Base-by-base conservation (phyloP, 305 asterid species). In the Fraxinus sp. region DNA sequence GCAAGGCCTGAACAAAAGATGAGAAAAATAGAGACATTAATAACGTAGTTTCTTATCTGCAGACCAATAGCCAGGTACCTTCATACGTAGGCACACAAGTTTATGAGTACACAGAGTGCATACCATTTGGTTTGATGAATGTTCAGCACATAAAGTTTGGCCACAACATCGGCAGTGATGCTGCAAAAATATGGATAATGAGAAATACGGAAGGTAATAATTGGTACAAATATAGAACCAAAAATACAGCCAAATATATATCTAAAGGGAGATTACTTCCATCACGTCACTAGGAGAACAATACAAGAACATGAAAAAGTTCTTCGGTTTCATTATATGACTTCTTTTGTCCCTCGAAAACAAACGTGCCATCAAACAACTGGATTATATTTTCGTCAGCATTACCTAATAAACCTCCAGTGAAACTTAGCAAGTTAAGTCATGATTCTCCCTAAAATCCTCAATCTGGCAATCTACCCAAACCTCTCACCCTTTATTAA, bases 101-200 rank as follows among this genome's bases (percentile, higher is more conserved):
- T 66, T 3, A 72, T 37, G 73, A 26, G 77, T 46, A 13, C 68
- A 64, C 59, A 75, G 78, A 64, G 41, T 36, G 84, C 91, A 77
- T 87, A 96, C 99, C 97, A 92, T 93, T 80, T 92, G 98, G 82
- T 88, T 86, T 13, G 94, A 85, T 33, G 97, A 96, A 89, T 96
- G 99, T 52, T 96, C 97, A 33, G 98, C 89, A 59, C 99, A 93
- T 46, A 96, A 87, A 20, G 99, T 94, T 79, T 97, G 91, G 84
- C 99, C 99, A 84, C 99, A 96, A 81, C 99, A 87, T 83, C 98
- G 89, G 86, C 98, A 96, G 77, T 94, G 99, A 89, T 96, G 99
- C 98, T 96, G 92, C 85, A 86, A 82, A 81, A 20, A 75, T 26
- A 80, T 24, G 64, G 64, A 52, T 26, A 37, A 77, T 57, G 79